Evolutionary conservation across 345 rosid genomes (phyloP), one percentile per base, ranked within the genome.

Genomic region (Microcos paniculata): DNA sequence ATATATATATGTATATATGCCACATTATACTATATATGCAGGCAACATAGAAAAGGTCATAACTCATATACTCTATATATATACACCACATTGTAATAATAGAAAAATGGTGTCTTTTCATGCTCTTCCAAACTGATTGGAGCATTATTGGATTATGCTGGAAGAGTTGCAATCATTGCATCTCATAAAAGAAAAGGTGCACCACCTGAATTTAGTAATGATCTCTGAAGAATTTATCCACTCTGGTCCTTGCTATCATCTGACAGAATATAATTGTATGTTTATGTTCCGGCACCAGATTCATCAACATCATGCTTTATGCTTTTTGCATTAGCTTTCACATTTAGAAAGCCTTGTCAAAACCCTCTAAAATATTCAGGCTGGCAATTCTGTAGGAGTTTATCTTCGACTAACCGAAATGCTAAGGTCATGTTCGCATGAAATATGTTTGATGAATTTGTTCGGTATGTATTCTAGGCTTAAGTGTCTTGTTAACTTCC

Each of bases 281-380:
- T 11, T 30, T 15, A 19, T 48, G n/a, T 28, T 69, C 43, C 28
- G 9, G 43, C 42, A 0, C 26, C 16, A 5, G 28, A 30, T 28
- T 57, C 30, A 30, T 19, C 58, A 69, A 30, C 18, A 69, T 69
- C 10, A 12, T 69, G 43, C 42, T 48, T 69, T 69, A 21, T 69
- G 58, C 26, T 28, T 68, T 68, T n/a, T 48, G 8, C 69, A n/a
- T 63, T n/a, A n/a, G 26, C 69, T 38, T 63, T 63, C 48, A 38
- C 11, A 9, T 35, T n/a, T 28, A 3, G 28, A n/a, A 63, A 61
- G 40, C 40, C 5, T 61, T 5, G 1, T 9, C 10, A 7, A 63
- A 63, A 38, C 15, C 69, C n/a, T 63, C 16, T 38, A 35, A 24
- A 38, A 63, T 63, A 38, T 63, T 38, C 46, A 63, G 48, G 7